Conservation (phyloP, 2,329 filamentous ascomycete species). For the Gaeumannomyces sp. region DNA sequence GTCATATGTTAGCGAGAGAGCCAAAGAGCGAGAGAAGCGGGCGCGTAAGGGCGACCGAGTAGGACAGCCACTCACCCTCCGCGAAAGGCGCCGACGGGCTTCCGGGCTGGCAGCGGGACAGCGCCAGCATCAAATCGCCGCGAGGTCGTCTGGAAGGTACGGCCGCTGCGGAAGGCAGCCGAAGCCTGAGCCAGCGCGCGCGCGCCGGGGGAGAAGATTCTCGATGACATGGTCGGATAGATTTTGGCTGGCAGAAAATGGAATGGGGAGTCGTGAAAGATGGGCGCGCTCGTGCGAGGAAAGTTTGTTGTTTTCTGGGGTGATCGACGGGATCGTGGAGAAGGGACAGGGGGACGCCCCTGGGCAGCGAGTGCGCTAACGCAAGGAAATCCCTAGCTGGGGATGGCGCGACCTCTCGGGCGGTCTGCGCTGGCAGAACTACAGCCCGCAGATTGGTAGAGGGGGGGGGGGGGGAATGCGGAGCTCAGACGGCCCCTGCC, state of each 20-base stretch:
- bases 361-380: no score
- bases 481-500: no score
- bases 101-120: constrained; percentile 46
- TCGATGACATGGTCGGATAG: constrained; percentile 38
- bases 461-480: no score
- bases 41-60: not conserved
- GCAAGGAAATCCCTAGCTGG: no score
- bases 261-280: no score
- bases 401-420: no score
- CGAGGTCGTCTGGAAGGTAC: constrained; percentile 46
- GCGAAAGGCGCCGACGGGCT: constrained; percentile 55
- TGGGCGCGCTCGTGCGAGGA: no score
- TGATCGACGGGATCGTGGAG: no score
- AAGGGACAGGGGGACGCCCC: no score
- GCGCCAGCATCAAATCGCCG: constrained; percentile 36
- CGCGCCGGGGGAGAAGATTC: constrained; percentile 34
- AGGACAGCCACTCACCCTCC: constrained; percentile 43
- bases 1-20: constrained; percentile 1
- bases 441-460: no score
- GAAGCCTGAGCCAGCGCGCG: constrained; percentile 29
- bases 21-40: not conserved
- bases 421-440: no score
- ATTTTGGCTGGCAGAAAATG: not conserved
- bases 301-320: no score
- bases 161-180: constrained; percentile 22